Conservation (phyloP, 2,329 filamentous ascomycete species). For the Fusarium sp. region DNA sequence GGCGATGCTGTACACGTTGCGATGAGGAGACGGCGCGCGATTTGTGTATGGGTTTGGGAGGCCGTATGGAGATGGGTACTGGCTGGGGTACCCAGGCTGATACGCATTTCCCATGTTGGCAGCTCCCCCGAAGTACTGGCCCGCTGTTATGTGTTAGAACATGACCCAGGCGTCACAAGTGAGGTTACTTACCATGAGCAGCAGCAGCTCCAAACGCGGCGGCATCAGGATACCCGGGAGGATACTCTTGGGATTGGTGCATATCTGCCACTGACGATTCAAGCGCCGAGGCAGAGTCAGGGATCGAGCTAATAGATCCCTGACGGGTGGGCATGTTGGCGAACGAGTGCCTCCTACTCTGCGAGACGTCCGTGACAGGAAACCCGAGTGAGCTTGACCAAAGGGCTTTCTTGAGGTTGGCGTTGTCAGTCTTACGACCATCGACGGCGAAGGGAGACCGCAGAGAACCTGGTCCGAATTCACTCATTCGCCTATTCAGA, state of each 20-base stretch:
- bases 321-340: conserved; percentile 78
- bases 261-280: conserved; percentile 63
- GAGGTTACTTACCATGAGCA: conserved; percentile 58
- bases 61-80: conserved; percentile 65
- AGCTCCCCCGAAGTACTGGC: conserved; percentile 48
- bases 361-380: conserved; percentile 74
- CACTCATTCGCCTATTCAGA: conserved; percentile 70
- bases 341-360: conserved; percentile 86
- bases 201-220: conserved; percentile 56
- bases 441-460: conserved; percentile 69
- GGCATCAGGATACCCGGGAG: conserved; percentile 58
- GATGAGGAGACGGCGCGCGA: conserved; percentile 73
- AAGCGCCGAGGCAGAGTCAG: conserved; percentile 65
- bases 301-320: conserved; percentile 74
- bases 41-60: conserved; percentile 63
- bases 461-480: conserved; percentile 65
- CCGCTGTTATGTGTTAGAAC: conserved; percentile 30
- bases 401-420: conserved; percentile 73
- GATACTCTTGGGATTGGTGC: conserved; percentile 61
- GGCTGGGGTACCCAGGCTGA: conserved; percentile 52
- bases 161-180: background rate
- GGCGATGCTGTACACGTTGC: conserved; percentile 72
- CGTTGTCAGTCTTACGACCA: conserved; percentile 73
- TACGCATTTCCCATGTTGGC: conserved; percentile 46
- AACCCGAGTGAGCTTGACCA: conserved; percentile 83